Conservation (phyloP, 169 alveolate genomes). For the Miamiensis avidus region DNA sequence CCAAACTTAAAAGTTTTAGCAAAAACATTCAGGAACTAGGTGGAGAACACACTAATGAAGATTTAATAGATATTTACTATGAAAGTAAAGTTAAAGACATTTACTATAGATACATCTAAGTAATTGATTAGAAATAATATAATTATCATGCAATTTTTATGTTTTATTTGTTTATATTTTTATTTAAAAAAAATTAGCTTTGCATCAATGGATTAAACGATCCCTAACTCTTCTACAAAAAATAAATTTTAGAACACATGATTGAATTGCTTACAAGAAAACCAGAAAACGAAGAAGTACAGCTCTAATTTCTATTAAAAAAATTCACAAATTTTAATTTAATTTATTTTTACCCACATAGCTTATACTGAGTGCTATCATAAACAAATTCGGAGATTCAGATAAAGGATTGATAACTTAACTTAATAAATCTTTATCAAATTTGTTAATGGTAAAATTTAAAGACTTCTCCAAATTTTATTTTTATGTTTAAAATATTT, state of each 20-base stretch:
- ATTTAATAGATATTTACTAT: slow-evolving; percentile 6
- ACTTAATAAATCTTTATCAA: slow-evolving; percentile 23
- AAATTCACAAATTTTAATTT: background rate
- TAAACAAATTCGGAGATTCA: slow-evolving; percentile 59
- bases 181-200: background rate
- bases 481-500: too few relatives aligned
- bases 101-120: background rate
- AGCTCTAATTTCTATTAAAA: background rate
- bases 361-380: slow-evolving; percentile 17
- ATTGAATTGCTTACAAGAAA: background rate
- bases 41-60: slow-evolving; percentile 1
- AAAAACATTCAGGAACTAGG: background rate
- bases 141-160: background rate
- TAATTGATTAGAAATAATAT: too few relatives aligned
- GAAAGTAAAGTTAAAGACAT: slow-evolving; percentile 5
- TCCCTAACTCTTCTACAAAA: slow-evolving; percentile 8
- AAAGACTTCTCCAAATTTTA: background rate
- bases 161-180: background rate
- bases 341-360: background rate
- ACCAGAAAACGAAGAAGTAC: slow-evolving; percentile 13
- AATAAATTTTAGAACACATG: background rate
- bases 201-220: slow-evolving; percentile 1
- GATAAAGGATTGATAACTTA: slow-evolving; percentile 37
- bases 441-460: slow-evolving; percentile 9
- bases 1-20: background rate